Conservation (phyloP, 495 filamentous ascomycete genomes). For the Saxophila tyrrhenica region DNA sequence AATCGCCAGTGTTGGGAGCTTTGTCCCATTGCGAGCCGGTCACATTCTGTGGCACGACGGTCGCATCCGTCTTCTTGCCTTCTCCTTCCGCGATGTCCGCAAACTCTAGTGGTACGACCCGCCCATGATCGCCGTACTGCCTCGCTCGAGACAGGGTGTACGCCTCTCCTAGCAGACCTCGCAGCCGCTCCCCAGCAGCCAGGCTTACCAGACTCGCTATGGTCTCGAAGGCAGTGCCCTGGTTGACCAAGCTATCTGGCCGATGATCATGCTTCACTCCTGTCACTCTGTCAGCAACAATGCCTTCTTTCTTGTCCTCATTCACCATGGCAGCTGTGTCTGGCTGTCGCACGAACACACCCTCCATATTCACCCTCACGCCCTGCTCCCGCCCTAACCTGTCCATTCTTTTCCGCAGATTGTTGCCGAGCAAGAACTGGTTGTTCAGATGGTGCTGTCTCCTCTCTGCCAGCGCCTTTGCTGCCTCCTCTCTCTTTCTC, state of each 20-base stretch:
- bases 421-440: conserved; percentile 43
- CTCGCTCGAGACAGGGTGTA: conserved; percentile 51
- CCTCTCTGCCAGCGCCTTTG: conserved; percentile 38
- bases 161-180: conserved; percentile 59
- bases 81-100: conserved; percentile 42
- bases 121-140: conserved; percentile 58
- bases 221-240: conserved; percentile 52
- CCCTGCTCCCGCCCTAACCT: conserved; percentile 42
- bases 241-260: conserved; percentile 9
- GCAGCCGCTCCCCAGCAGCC: conserved; percentile 58
- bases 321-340: conserved; percentile 24
- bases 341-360: conserved; percentile 44
- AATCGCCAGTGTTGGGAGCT: conserved; percentile 11
- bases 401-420: conserved; percentile 34
- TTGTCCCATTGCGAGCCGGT: conserved; percentile 30
- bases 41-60: conserved; percentile 26
- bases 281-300: conserved; percentile 42
- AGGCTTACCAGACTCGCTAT: conserved; percentile 66
- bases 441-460: conserved; percentile 45
- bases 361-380: conserved; percentile 52
- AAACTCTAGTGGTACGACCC: conserved; percentile 55
- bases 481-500: conserved; percentile 40
- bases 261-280: conserved; percentile 13
- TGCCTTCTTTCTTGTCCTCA: conserved; percentile 40
- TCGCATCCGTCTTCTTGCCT: conserved; percentile 27